Base-by-base conservation (phyloP, 805 yeast genomes). In the Jamesozyma piceae region DNA sequence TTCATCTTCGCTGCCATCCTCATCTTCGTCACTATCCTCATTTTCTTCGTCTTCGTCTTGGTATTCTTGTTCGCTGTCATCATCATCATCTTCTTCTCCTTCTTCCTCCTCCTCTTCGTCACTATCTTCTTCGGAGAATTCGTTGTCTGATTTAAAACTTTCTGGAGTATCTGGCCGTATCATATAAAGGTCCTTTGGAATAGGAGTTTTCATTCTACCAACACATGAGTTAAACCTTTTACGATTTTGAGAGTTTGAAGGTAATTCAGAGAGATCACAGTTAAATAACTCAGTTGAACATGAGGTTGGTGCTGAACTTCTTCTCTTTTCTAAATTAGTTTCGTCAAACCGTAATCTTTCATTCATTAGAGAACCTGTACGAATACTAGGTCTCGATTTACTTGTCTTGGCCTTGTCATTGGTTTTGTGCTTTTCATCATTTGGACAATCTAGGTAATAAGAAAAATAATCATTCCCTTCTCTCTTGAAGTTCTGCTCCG, bases 381-480 rank as follows among this genome's bases (percentile, higher is more conserved):
- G 11, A 18, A 32, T 15, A 20, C 26, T 34, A 21, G 41, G 14
- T 32, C 31, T 38, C 9, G 33, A 19, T 15, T 21, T n/a, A 20
- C n/a, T 2, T 15, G 5, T 4, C 14, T 21, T 21, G 14, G 13
- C n/a, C 5, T 15, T 31, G 15, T 31, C 2, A 5, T 19, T 19
- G 11, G 5, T 4, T 9, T 21, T 15, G 17, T 14, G 5, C 5
- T 21, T 31, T n/a, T 31, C 34, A 4, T 4, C 19, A 3, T 19
- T 13, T 18, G 36, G n/a, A 24, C 18, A 4, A 30, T 34, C 39
- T 20, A 21, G 30, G 34, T 37, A 29, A 38, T 51, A 52, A 28
- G 48, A 47, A 29, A 52, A 52, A 37, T 52, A 52, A 37, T 52
- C 56, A 6, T 35, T 19, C 28, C 54, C 54, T 39, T 52, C 56